Conservation (phyloP, 140 eudicot species). For the Erigeron philadelphicus region DNA sequence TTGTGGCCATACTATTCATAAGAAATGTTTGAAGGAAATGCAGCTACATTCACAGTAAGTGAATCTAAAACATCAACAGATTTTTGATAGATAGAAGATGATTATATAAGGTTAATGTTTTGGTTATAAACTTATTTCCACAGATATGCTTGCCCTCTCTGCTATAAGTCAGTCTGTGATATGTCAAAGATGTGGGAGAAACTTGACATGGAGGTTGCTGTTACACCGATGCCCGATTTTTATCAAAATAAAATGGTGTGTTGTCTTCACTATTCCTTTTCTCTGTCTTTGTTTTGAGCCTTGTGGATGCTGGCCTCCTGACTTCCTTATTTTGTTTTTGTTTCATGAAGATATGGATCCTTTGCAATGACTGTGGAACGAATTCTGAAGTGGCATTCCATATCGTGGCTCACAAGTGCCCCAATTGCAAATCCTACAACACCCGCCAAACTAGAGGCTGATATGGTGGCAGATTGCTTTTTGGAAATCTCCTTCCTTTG, state of each 20-base stretch:
- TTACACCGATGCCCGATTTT: slow-evolving; percentile 71
- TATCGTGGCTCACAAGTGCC: slow-evolving; percentile 81
- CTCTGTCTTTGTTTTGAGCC: background rate
- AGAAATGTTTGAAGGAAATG: slow-evolving; percentile 67
- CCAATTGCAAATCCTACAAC: slow-evolving; percentile 80
- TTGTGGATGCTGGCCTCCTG: background rate
- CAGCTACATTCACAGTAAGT: slow-evolving; percentile 75
- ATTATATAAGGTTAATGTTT: background rate
- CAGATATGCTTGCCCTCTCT: slow-evolving; percentile 82
- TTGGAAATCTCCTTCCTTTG: background rate
- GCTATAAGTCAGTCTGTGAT: slow-evolving; percentile 76
- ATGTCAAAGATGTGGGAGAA: slow-evolving; percentile 80
- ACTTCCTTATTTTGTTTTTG: background rate
- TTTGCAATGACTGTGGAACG: slow-evolving; percentile 80
- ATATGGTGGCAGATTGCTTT: background rate
- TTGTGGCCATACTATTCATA: slow-evolving; percentile 90
- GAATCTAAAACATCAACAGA: background rate
- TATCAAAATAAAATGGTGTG: slow-evolving; percentile 51
- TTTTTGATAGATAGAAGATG: background rate
- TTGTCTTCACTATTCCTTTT: background rate
- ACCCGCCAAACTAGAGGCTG: slow-evolving; percentile 64
- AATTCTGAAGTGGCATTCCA: slow-evolving; percentile 56
- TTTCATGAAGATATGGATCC: slow-evolving; percentile 59
- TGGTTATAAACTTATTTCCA: background rate
- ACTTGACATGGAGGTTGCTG: slow-evolving; percentile 73